Percentiles rank a stretch among this genome's conserved stretches.
These are phyloP conservation scores for Syzygium malaccense DNA, from an alignment of 441 rosid genomes.

Conservation along the genomic window DNA sequence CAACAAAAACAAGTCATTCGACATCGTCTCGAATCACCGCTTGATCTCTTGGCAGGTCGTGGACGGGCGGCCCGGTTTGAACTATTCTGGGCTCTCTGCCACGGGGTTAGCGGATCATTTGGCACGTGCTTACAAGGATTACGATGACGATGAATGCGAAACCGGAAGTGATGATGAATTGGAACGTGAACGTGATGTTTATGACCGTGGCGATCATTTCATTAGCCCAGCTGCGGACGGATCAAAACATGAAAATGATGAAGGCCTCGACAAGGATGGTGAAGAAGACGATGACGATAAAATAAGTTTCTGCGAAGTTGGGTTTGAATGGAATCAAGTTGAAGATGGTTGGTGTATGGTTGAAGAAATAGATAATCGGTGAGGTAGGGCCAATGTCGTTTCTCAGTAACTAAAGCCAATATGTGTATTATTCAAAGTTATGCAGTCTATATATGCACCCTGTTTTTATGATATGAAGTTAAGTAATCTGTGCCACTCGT, in stretches of 20 bases:
- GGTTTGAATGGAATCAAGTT: slow-evolving; percentile 18
- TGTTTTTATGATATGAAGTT: not conserved
- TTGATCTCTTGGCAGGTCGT: slow-evolving; percentile 35
- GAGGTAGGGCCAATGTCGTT: not conserved
- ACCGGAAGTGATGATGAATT: not conserved
- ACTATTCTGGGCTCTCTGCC: slow-evolving; percentile 36
- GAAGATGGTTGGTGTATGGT: slow-evolving; percentile 64
- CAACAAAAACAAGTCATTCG: slow-evolving; percentile 37
- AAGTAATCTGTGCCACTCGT: not conserved
- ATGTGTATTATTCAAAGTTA: not conserved
- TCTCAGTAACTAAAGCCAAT: not conserved
- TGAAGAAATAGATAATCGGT: slow-evolving; percentile 15
- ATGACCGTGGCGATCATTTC: not conserved
- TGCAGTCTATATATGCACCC: not conserved
- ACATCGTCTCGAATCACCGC: slow-evolving; percentile 20
- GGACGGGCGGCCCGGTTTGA: slow-evolving; percentile 19
- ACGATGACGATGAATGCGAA: not conserved
- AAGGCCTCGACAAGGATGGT: not conserved
- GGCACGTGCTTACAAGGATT: slow-evolving; percentile 1
- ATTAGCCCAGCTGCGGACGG: not conserved
- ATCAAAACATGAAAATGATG: not conserved
- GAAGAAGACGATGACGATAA: not conserved
- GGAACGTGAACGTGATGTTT: not conserved
- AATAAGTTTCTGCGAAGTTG: slow-evolving; percentile 29
- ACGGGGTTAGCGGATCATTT: slow-evolving; percentile 37